These are phyloP conservation scores for Psilocybe cyanescens DNA, from an alignment of 768 basidiomycete genomes.

Conservation along the genomic window DNA sequence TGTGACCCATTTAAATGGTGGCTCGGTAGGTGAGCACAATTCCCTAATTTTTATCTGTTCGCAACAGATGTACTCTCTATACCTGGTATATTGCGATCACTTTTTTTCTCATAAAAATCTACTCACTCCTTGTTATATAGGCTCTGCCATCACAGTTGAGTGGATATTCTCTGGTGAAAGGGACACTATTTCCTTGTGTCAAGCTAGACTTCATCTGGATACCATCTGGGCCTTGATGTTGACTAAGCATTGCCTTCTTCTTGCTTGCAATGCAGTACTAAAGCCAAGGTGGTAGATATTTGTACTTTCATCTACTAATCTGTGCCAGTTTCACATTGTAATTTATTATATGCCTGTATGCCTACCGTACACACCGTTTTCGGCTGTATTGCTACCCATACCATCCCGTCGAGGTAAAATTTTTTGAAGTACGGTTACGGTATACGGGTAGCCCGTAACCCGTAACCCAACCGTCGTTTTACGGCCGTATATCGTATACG, in stretches of 20 bases:
- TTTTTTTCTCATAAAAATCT: too few species aligned
- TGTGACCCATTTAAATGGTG: conserved; percentile 36
- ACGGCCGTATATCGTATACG: too few species aligned
- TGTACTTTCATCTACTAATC: too few species aligned
- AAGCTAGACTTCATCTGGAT: conserved; percentile 30
- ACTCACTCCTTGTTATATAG: conserved; percentile 12
- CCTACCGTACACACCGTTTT: too few species aligned
- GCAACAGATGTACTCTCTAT: conserved; percentile 32
- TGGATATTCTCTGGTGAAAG: conserved; percentile 34
- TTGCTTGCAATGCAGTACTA: too few species aligned
- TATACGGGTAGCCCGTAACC: too few species aligned
- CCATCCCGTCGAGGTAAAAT: too few species aligned
- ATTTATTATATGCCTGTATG: too few species aligned
- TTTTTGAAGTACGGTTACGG: too few species aligned
- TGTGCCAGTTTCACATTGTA: too few species aligned
- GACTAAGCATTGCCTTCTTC: conserved; percentile 18
- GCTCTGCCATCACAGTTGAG: conserved; percentile 38
- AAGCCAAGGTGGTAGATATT: neutral
- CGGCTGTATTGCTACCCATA: too few species aligned
- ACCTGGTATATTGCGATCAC: conserved; percentile 24
- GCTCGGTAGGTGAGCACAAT: conserved; percentile 20
- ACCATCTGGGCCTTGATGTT: conserved; percentile 34
- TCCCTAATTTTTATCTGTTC: conserved; percentile 31
- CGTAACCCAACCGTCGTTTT: too few species aligned
- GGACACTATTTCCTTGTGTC: conserved; percentile 34